Evolutionary conservation across 495 filamentous ascomycete genomes (phyloP).

Genomic region (Aspergillus egyptiacus): DNA sequence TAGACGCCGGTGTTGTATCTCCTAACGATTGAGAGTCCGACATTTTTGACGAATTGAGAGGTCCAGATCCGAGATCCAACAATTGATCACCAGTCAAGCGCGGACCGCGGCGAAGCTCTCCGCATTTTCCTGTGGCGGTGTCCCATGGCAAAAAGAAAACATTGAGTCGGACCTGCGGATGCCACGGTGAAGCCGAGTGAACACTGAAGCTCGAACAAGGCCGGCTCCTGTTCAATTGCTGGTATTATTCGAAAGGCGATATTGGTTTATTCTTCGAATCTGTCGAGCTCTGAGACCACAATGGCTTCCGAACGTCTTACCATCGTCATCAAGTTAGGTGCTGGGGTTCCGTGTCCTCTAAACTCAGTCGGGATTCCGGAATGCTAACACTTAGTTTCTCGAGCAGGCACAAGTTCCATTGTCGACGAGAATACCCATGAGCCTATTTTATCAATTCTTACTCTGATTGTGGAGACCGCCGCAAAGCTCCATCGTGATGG

Average conservation of each 20-base stretch:
- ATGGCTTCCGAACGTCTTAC: slow-evolving; percentile 44
- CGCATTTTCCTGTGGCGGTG: slow-evolving; percentile 27
- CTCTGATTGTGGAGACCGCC: slow-evolving; percentile 87
- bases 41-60: slow-evolving; percentile 22
- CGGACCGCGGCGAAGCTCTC: slow-evolving; percentile 24
- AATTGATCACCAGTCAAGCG: slow-evolving; percentile 5
- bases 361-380: slow-evolving; percentile 11
- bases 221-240: not conserved
- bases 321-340: slow-evolving; percentile 93
- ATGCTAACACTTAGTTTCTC: slow-evolving; percentile 14
- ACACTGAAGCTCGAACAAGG: not conserved
- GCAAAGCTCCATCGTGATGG: slow-evolving; percentile 81
- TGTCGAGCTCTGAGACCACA: slow-evolving; percentile 12
- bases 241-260: not conserved
- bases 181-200: slow-evolving; percentile 7
- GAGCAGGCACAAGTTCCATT: slow-evolving; percentile 88
- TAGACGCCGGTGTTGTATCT: slow-evolving; percentile 16
- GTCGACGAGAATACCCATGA: slow-evolving; percentile 97
- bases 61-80: not conserved
- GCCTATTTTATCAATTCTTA: slow-evolving; percentile 85
- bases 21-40: slow-evolving; percentile 28
- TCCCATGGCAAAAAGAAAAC: slow-evolving; percentile 26
- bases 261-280: not conserved
- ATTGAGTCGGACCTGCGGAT: not conserved
- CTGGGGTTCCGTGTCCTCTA: slow-evolving; percentile 25